Evolutionary conservation across 805 yeast genomes (phyloP).

Genomic region (Kregervanrija delftensis): DNA sequence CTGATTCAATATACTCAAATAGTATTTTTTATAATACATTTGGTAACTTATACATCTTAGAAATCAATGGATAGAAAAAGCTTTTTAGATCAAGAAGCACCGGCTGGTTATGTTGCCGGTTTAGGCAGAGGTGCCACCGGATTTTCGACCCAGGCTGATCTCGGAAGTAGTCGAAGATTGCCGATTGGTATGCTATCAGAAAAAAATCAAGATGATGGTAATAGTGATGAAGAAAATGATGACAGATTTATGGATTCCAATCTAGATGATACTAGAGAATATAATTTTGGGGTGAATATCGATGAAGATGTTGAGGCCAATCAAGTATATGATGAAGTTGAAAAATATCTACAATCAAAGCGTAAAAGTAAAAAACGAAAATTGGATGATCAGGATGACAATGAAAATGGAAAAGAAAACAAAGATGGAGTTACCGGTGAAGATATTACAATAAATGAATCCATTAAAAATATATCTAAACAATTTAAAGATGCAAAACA

Average conservation of each 20-base stretch:
- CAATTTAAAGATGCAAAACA: conserved; percentile 67
- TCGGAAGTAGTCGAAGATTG: conserved; percentile 42
- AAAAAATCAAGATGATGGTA: conserved; percentile 7
- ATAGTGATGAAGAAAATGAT: conserved; percentile 24
- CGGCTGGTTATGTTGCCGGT: conserved; percentile 87
- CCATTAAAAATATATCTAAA: conserved; percentile 32
- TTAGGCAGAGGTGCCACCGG: conserved; percentile 95
- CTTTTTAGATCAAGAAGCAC: conserved; percentile 80
- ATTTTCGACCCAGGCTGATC: conserved; percentile 77
- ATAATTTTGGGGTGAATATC: background rate
- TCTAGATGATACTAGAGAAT: too few species aligned
- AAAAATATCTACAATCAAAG: conserved; percentile 35
- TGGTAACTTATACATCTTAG: background rate
- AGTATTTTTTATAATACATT: too few species aligned
- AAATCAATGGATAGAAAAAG: conserved; percentile 43
- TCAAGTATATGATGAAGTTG: conserved; percentile 58
- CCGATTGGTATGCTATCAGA: conserved; percentile 20
- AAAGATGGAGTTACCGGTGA: conserved; percentile 7
- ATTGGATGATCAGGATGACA: conserved; percentile 12
- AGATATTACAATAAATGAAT: conserved; percentile 18
- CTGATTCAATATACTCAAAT: too few species aligned
- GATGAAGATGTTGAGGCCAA: conserved; percentile 77
- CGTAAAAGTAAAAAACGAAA: conserved; percentile 21
- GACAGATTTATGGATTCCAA: conserved; percentile 23
- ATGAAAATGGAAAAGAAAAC: conserved; percentile 4